Conservation (phyloP, 202 grass and related monocot genomes). For the Panicum virgatum region DNA sequence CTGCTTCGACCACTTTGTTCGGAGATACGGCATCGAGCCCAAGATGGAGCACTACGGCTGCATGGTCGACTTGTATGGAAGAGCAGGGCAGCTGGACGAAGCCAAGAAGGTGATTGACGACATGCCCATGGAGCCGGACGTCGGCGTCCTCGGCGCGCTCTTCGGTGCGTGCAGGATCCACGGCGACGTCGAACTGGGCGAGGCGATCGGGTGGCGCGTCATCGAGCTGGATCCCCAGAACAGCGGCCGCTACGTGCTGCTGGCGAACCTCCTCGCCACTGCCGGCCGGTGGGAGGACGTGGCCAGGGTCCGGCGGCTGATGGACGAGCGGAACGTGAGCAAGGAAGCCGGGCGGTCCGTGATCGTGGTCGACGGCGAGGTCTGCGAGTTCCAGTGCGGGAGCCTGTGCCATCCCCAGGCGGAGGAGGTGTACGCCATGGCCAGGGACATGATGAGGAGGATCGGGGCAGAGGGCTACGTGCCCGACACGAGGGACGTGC, state of each 20-base stretch:
- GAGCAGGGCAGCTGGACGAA: slow-evolving; percentile 76
- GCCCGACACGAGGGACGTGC: slow-evolving; percentile 39
- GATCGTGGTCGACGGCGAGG: slow-evolving; percentile 54
- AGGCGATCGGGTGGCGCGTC: slow-evolving; percentile 59
- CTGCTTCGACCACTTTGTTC: slow-evolving; percentile 53
- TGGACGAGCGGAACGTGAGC: slow-evolving; percentile 58
- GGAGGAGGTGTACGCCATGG: slow-evolving; percentile 56
- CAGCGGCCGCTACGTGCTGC: slow-evolving; percentile 73
- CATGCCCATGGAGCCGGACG: slow-evolving; percentile 79
- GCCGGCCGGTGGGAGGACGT: slow-evolving; percentile 68
- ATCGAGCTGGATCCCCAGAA: slow-evolving; percentile 73
- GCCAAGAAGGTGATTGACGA: slow-evolving; percentile 70
- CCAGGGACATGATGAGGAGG: slow-evolving; percentile 54
- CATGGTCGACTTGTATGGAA: slow-evolving; percentile 74
- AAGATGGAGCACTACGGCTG: slow-evolving; percentile 90
- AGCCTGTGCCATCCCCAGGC: slow-evolving; percentile 43
- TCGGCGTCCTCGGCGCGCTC: slow-evolving; percentile 71
- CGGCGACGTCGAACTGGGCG: slow-evolving; percentile 52
- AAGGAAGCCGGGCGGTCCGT: slow-evolving; percentile 61
- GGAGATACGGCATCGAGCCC: slow-evolving; percentile 50
- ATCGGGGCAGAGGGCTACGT: slow-evolving; percentile 55
- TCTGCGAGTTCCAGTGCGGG: slow-evolving; percentile 56
- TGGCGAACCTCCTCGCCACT: slow-evolving; percentile 69
- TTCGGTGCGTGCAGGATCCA: slow-evolving; percentile 84
- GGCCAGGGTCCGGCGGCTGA: slow-evolving; percentile 52